phyloP scores from a whole-genome alignment of 1,139 yeast genomes.

The Wickerhamomyces sp. region DNA sequence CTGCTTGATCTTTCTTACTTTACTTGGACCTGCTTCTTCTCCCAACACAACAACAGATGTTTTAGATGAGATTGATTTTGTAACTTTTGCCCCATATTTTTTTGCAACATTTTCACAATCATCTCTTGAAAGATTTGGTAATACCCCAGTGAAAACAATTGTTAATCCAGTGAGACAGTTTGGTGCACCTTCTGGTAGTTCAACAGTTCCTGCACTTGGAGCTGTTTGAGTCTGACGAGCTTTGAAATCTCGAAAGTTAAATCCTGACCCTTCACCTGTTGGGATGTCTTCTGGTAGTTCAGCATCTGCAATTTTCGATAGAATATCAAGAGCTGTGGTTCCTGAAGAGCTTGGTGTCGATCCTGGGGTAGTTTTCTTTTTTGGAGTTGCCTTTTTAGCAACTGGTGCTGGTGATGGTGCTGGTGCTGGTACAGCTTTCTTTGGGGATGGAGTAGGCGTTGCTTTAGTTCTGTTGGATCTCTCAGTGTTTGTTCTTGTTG shows the following conservation, averaged over 20 bases:
- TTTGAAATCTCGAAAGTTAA: slow-evolving; percentile 49
- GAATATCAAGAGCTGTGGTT: slow-evolving; percentile 46
- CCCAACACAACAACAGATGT: slow-evolving; percentile 91
- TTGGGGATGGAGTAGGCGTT: slow-evolving; percentile 6
- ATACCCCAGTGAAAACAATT: slow-evolving; percentile 87
- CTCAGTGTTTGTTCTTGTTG: background rate
- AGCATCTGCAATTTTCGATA: slow-evolving; percentile 65
- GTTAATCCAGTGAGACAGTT: slow-evolving; percentile 84
- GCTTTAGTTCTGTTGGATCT: slow-evolving; percentile 2
- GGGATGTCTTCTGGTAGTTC: slow-evolving; percentile 53
- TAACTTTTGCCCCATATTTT: slow-evolving; percentile 90
- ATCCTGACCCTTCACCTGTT: slow-evolving; percentile 34
- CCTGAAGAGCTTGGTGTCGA: slow-evolving; percentile 2
- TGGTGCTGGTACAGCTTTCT: slow-evolving; percentile 1
- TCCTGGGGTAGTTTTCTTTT: background rate
- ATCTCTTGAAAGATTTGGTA: slow-evolving; percentile 75
- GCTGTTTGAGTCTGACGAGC: slow-evolving; percentile 37
- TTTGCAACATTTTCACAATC: slow-evolving; percentile 75
- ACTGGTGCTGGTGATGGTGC: too few species aligned
- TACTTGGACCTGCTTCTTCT: slow-evolving; percentile 96
- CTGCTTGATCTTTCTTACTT: slow-evolving; percentile 72
- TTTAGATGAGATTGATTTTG: slow-evolving; percentile 78
- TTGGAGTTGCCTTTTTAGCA: slow-evolving; percentile 5
- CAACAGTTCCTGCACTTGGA: slow-evolving; percentile 25
- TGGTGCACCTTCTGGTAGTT: slow-evolving; percentile 71